phyloP scores from a whole-genome alignment of 306 rosid species.

The Castanopsis chinensis region DNA sequence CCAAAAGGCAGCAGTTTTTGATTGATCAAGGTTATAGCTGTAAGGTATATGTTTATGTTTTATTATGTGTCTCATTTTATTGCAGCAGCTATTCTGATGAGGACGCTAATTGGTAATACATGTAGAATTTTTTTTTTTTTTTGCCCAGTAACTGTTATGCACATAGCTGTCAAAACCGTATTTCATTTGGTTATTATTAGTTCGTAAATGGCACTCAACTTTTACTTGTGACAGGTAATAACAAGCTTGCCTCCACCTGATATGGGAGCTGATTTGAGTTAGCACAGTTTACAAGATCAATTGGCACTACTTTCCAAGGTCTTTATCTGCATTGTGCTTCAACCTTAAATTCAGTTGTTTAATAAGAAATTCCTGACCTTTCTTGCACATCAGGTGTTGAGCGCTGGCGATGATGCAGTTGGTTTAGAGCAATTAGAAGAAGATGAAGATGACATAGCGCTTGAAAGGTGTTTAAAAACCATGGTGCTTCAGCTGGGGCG shows the following conservation, averaged over 20 bases:
- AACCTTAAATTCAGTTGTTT: conserved; percentile 8
- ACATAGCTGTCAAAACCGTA: conserved; percentile 6
- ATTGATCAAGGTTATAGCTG: conserved; percentile 99
- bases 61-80: background rate
- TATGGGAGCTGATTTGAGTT: conserved; percentile 69
- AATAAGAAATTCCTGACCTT: conserved; percentile 18
- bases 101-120: background rate
- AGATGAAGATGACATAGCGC: conserved; percentile 85
- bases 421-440: conserved; percentile 92
- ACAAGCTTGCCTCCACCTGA: conserved; percentile 95
- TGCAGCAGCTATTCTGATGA: background rate
- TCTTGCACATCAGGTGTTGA: conserved; percentile 58
- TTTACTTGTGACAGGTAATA: conserved; percentile 62
- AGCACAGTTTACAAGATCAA: conserved; percentile 74
- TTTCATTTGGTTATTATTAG: conserved; percentile 7
- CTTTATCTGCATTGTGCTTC: conserved; percentile 15
- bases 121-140: background rate
- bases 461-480: conserved; percentile 56
- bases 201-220: conserved; percentile 8
- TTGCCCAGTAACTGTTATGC: conserved; percentile 14
- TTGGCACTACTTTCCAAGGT: conserved; percentile 87
- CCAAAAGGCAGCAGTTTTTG: conserved; percentile 94
- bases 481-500: conserved; percentile 59
- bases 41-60: conserved; percentile 52
- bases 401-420: conserved; percentile 85